Evolutionary conservation across 345 rosid species (phyloP).

Genomic region (Pseudoturritis turrita): DNA sequence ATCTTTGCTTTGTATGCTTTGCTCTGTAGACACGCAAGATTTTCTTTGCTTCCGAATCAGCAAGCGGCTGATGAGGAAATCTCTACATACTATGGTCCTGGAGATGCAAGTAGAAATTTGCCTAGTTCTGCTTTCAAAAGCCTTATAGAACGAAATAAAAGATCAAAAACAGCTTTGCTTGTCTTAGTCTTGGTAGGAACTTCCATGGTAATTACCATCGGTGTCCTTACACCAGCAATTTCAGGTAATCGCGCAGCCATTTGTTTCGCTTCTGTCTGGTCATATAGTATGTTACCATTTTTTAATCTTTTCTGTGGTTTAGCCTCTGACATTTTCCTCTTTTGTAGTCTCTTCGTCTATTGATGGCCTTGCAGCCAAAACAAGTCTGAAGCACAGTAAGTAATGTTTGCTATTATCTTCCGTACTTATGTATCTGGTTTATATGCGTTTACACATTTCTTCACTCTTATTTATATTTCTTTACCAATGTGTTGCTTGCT

Average conservation of each 20-base stretch:
- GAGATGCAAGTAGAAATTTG: conserved; percentile 40
- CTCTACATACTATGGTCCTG: conserved; percentile 56
- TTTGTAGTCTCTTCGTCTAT: conserved; percentile 83
- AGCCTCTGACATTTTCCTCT: conserved; percentile 19
- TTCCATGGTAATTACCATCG: conserved; percentile 53
- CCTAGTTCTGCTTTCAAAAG: conserved; percentile 46
- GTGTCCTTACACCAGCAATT: conserved; percentile 83
- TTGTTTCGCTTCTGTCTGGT: background rate
- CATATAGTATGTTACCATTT: background rate
- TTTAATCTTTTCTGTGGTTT: background rate
- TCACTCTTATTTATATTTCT: background rate
- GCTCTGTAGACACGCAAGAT: conserved; percentile 74
- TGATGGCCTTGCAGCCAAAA: conserved; percentile 58
- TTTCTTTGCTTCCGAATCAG: conserved; percentile 83
- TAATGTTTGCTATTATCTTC: conserved; percentile 5
- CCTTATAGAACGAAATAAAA: conserved; percentile 58
- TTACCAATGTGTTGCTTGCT: conserved; percentile 1
- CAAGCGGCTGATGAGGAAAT: conserved; percentile 95
- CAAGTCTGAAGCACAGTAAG: conserved; percentile 58
- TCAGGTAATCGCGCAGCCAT: conserved; percentile 42
- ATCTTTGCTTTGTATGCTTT: conserved; percentile 78
- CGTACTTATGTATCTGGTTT: background rate
- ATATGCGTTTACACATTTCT: background rate
- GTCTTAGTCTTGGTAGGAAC: conserved; percentile 68
- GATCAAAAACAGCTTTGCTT: conserved; percentile 63